Evolutionary conservation across 176 grass and related monocot genomes (phyloP), one percentile per base, ranked within the genome.

Genomic region (Oryza coarctata): DNA sequence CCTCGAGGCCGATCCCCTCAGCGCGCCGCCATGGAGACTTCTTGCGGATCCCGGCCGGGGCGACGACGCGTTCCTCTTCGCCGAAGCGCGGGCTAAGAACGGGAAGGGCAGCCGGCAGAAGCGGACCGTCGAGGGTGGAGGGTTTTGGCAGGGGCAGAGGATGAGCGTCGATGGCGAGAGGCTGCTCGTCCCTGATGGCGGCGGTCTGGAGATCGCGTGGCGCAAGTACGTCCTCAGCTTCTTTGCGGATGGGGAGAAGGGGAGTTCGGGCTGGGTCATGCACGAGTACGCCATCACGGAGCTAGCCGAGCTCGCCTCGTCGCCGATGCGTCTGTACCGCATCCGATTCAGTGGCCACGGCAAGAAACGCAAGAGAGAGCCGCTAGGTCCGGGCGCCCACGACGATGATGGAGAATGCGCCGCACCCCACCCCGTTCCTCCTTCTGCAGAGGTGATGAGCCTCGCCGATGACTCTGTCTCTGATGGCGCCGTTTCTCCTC

Each of bases 231-330:
- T 9, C 3, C 28, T 83, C 2, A 83, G 73, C 70, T 71, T 65
- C 22, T 30, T 50, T 1, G 7, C 1, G 18, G 60, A 30, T 0
- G 1, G 22, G 2, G 32, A 18, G 81, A 26, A 28, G 29, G 40
- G 71, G 0, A 75, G 61, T 39, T 74, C 40, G 2, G 81, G 81
- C 8, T 83, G 81, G 81, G 81, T 83, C 22, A 27, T 83, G 71
- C 70, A 83, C 71, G 70, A 83, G 81, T 83, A 74, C 70, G 25
- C 22, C 30, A 5, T 83, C 60, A 26, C 41, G 12, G 17, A 40
- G 40, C 30, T 60, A 30, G 1, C 73, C 0, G 62, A 64, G n/a
- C 62, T 64, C 1, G 62, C 62, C 62, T 5, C 62, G 12, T 64
- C 27, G 27, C 27, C 62, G 26, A 0, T 30, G 10, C 25, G 62